phyloP scores from a whole-genome alignment of 1,284 basidiomycete species.

The Cryptococcus wingfieldii region DNA sequence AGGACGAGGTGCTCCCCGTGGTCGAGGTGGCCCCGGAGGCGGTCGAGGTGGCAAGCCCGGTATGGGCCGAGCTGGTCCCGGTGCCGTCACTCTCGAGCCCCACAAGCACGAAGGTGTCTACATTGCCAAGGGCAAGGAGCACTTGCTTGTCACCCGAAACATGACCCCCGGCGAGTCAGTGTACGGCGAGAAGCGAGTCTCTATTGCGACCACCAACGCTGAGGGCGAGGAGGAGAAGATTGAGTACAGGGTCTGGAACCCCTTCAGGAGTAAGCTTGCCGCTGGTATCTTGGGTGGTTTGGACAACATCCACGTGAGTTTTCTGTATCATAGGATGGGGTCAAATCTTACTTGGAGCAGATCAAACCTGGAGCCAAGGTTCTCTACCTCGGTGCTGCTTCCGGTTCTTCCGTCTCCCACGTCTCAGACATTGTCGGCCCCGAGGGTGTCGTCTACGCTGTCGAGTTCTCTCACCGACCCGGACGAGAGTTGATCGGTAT shows the following conservation, averaged over 20 bases:
- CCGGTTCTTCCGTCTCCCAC: constrained; percentile 93
- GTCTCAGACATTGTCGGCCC: constrained; percentile 98
- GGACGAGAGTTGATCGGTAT: constrained; percentile 98
- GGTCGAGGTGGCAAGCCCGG: constrained; percentile 53
- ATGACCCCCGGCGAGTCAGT: constrained; percentile 95
- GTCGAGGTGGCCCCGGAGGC: constrained; percentile 49
- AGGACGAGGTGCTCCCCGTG: constrained; percentile 43
- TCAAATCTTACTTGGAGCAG: constrained; percentile 13
- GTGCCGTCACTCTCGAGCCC: constrained; percentile 86
- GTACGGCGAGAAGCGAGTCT: constrained; percentile 96
- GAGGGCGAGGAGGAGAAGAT: constrained; percentile 72
- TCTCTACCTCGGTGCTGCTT: constrained; percentile 92
- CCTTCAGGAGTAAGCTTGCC: constrained; percentile 94
- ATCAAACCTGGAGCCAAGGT: constrained; percentile 95
- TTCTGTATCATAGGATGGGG: not conserved
- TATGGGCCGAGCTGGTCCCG: constrained; percentile 63
- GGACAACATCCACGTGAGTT: constrained; percentile 71
- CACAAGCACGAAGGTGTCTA: constrained; percentile 93
- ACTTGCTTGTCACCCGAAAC: constrained; percentile 96
- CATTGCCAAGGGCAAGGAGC: constrained; percentile 88
- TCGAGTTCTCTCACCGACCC: constrained; percentile 95
- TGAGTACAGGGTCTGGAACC: constrained; percentile 99
- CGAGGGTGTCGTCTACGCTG: constrained; percentile 94
- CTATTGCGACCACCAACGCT: constrained; percentile 64
- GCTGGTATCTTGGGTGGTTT: constrained; percentile 95